A percentile compares a stretch with the other conserved stretches of the same genome.
Conservation (phyloP, 2,329 filamentous ascomycete genomes). For the Neoarthrinium moseri region DNA sequence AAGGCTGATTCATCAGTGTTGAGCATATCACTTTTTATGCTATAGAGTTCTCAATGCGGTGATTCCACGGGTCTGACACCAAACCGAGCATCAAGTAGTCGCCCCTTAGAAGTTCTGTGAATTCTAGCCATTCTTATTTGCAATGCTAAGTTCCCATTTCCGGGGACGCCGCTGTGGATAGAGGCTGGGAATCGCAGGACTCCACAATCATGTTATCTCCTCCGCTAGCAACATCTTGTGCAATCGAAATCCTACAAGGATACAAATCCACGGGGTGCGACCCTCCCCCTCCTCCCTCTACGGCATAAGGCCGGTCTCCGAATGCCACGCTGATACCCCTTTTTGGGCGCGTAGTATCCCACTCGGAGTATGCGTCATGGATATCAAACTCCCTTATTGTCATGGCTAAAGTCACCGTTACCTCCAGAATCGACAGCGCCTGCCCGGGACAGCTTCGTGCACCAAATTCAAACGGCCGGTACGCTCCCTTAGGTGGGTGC, state of each 20-base stretch:
- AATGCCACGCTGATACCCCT: slow-evolving; percentile 15
- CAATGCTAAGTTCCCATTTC: too few species aligned
- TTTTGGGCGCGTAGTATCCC: slow-evolving; percentile 15
- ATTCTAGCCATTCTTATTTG: too few species aligned
- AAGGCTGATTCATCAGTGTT: too few species aligned
- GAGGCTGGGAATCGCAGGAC: too few species aligned
- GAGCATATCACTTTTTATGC: too few species aligned
- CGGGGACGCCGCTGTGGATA: too few species aligned
- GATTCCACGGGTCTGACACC: too few species aligned
- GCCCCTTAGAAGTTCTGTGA: too few species aligned
- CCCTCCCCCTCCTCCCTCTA: slow-evolving; percentile 16
- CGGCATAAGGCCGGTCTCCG: slow-evolving; percentile 19
- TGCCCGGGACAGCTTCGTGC: slow-evolving; percentile 29
- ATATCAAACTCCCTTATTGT: slow-evolving; percentile 21
- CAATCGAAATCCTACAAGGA: slow-evolving; percentile 2
- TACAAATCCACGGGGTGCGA: slow-evolving; percentile 14
- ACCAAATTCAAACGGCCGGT: slow-evolving; percentile 25
- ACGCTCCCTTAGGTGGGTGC: slow-evolving; percentile 20
- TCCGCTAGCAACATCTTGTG: too few species aligned
- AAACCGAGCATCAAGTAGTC: too few species aligned
- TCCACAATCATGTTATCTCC: too few species aligned
- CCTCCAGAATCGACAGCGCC: slow-evolving; percentile 25
- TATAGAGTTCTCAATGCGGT: too few species aligned
- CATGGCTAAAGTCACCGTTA: slow-evolving; percentile 21
- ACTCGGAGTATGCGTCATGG: slow-evolving; percentile 28